Conservation (phyloP, 345 rosid genomes). For the Gossypium turneri region DNA sequence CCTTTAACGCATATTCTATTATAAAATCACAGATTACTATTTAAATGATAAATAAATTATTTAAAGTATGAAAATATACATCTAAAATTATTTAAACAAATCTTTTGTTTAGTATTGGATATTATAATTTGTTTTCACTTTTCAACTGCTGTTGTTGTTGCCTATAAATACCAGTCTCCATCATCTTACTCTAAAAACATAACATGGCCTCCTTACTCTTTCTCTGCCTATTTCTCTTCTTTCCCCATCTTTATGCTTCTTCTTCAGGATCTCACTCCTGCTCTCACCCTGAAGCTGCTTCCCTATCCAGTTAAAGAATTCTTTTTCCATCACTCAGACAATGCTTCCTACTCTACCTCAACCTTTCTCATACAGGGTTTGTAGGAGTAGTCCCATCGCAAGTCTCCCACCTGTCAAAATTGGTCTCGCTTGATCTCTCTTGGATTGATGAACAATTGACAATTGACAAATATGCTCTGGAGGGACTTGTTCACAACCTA, state of each 20-base stretch:
- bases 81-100: too few relatives aligned
- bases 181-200: too few relatives aligned
- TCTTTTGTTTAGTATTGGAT: too few relatives aligned
- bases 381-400: conserved; percentile 10
- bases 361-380: conserved; percentile 3
- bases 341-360: conserved; percentile 3
- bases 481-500: too few relatives aligned
- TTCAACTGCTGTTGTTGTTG: too few relatives aligned
- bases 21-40: not conserved
- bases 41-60: too few relatives aligned
- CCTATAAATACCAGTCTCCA: too few relatives aligned
- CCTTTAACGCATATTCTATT: not conserved
- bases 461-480: not conserved
- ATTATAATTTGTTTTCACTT: too few relatives aligned
- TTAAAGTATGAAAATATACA: too few relatives aligned
- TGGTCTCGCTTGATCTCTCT: conserved; percentile 23
- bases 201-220: not conserved
- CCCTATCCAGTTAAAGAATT: not conserved
- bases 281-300: not conserved
- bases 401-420: conserved; percentile 9
- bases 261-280: not conserved
- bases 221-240: not conserved
- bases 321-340: not conserved
- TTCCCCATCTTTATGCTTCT: not conserved
- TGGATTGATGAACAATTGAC: not conserved